Percentiles rank a stretch among this genome's conserved stretches.
Conservation (phyloP, 2,329 filamentous ascomycete species). For the Fusarium verrucosum region DNA sequence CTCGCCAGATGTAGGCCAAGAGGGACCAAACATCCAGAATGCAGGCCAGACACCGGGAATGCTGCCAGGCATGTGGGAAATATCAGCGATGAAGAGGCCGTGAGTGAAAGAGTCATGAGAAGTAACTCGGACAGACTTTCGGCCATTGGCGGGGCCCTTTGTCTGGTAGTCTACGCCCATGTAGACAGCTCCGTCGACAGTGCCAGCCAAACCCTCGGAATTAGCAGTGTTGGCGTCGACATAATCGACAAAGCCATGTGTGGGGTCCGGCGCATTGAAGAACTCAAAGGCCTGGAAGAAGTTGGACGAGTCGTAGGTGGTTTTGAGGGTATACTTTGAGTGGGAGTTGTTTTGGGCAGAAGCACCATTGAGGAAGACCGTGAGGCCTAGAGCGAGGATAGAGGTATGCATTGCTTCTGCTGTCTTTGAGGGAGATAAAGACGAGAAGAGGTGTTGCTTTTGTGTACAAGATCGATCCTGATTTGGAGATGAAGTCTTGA, state of each 20-base stretch:
- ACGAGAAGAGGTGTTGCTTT: not conserved
- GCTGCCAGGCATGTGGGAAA: conserved; percentile 78
- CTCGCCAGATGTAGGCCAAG: conserved; percentile 77
- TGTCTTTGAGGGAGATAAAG: conserved; percentile 3
- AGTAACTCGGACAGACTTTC: conserved; percentile 74
- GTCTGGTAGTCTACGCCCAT: conserved; percentile 75
- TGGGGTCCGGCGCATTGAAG: conserved; percentile 71
- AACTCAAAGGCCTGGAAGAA: conserved; percentile 67
- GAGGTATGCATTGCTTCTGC: conserved; percentile 41
- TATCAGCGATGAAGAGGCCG: conserved; percentile 77
- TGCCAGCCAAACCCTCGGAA: conserved; percentile 65
- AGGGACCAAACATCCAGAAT: conserved; percentile 72
- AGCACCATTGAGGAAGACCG: conserved; percentile 44
- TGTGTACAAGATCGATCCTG: conserved; percentile 6
- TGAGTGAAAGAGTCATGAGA: conserved; percentile 73
- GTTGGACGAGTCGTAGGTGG: conserved; percentile 61
- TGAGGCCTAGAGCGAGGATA: conserved; percentile 42
- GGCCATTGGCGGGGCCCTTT: conserved; percentile 64
- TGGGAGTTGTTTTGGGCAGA: conserved; percentile 37
- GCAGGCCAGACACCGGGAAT: conserved; percentile 81
- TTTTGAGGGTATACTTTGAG: conserved; percentile 56
- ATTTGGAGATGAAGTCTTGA: conserved; percentile 7
- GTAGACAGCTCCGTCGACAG: conserved; percentile 65
- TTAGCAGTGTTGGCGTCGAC: conserved; percentile 67
- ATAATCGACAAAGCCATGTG: conserved; percentile 78